Evolutionary conservation across 345 rosid genomes (phyloP).

Genomic region (Carallia brachiata): DNA sequence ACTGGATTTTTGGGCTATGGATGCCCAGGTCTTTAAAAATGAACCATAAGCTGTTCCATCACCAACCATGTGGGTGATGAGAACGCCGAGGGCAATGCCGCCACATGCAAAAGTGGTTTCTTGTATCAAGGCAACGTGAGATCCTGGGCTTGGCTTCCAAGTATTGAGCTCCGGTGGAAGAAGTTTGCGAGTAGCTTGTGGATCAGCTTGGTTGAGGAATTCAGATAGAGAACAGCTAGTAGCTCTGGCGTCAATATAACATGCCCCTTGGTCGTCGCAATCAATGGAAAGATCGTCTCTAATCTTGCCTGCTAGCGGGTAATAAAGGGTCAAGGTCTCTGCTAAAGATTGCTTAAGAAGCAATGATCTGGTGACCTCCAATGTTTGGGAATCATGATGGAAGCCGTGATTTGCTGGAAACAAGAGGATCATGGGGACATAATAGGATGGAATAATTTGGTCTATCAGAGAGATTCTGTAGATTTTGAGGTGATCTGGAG

Average conservation of each 20-base stretch:
- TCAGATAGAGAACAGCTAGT: background rate
- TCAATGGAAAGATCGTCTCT: slow-evolving; percentile 12
- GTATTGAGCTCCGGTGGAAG: background rate
- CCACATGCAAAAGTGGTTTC: slow-evolving; percentile 34
- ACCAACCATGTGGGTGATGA: slow-evolving; percentile 36
- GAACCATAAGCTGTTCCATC: slow-evolving; percentile 37
- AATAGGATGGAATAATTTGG: background rate
- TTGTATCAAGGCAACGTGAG: slow-evolving; percentile 11
- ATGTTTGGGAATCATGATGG: background rate
- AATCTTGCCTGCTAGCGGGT: slow-evolving; percentile 12
- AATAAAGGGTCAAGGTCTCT: slow-evolving; percentile 7
- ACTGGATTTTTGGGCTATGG: slow-evolving; percentile 5
- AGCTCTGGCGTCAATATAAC: slow-evolving; percentile 3
- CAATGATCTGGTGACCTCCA: background rate
- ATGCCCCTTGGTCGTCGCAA: slow-evolving; percentile 7
- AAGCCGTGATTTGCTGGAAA: background rate
- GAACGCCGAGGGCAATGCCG: slow-evolving; percentile 35
- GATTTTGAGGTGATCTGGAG: slow-evolving; percentile 11
- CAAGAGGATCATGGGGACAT: background rate
- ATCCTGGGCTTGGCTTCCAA: background rate
- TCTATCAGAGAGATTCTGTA: slow-evolving; percentile 12
- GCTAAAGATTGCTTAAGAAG: slow-evolving; percentile 16
- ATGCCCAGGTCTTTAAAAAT: slow-evolving; percentile 43
- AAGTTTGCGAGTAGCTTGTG: background rate
- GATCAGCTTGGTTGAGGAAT: slow-evolving; percentile 12